phyloP scores from a whole-genome alignment of 139 green algal species.

The Picocystis salinarum region DNA sequence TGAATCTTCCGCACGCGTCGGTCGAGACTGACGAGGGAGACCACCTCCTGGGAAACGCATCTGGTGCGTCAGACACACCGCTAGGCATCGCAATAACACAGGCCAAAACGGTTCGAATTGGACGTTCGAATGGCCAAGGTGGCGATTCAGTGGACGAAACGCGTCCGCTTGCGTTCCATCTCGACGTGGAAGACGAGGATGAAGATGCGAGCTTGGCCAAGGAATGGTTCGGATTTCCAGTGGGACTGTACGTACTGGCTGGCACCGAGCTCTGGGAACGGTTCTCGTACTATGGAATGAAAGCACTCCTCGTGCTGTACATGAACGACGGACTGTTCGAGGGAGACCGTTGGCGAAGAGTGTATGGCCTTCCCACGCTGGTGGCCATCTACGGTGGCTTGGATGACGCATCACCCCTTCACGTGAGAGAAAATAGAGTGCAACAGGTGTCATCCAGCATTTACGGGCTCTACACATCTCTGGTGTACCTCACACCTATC shows the following conservation, averaged over 20 bases:
- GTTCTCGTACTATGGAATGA: constrained; percentile 12
- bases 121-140: too few relatives aligned
- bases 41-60: too few relatives aligned
- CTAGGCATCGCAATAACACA: too few relatives aligned
- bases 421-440: constrained; percentile 5
- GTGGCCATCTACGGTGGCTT: background rate
- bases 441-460: constrained; percentile 5
- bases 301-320: constrained; percentile 10
- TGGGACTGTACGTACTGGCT: constrained; percentile 1
- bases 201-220: too few relatives aligned
- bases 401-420: background rate
- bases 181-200: too few relatives aligned
- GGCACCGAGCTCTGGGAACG: constrained; percentile 3
- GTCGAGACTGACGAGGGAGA: too few relatives aligned
- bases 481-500: constrained; percentile 11
- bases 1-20: too few relatives aligned
- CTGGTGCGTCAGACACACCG: too few relatives aligned
- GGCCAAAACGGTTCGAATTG: too few relatives aligned
- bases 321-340: constrained; percentile 1
- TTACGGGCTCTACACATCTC: constrained; percentile 10
- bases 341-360: background rate
- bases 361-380: background rate
- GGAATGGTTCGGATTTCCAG: background rate
- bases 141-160: too few relatives aligned
- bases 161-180: too few relatives aligned